Base-by-base conservation (phyloP, 1,284 basidiomycete species). In the Ceratobasidium theobromae region DNA sequence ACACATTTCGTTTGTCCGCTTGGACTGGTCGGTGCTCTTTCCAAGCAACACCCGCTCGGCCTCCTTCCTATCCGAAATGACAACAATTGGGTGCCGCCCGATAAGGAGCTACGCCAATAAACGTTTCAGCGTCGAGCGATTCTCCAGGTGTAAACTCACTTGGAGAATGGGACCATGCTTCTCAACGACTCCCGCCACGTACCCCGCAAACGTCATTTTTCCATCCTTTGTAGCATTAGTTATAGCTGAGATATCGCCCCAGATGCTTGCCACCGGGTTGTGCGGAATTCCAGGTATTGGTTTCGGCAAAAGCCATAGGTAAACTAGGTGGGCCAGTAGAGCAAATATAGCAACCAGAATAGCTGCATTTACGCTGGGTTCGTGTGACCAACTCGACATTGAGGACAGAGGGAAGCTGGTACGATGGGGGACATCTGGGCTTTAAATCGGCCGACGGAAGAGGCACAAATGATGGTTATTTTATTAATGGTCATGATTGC, bases 181-280 rank as follows among this genome's bases (percentile, higher is more conserved):
- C 25, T 18, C 11, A 12, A 64, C 60, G 4, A 52, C 23, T n/a
- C 25, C 35, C 4, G 49, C 60, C 12, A 64, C 12, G 28, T 64
- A 52, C 14, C 53, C 60, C 18, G 48, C 32, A 43, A 64, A 64
- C 25, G 60, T 64, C 49, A 53, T 64, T 9, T 46, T 38, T 6
- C 48, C 58, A 35, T 16, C 35, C 35, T 52, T 18, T 1, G 38
- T 64, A 11, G 40, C 35, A 4, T 32, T 21, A 11, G 60, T 52
- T 16, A 53, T 40, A 14, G 52, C n/a, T 1, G 62, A 41, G 46
- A 65, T 46, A 28, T 65, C 40, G 14, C 62, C 62, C 30, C 51
- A 46, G 3, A 65, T 53, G 14, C 62, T 46, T 1, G 28, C 27
- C 5, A 65, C 27, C 23, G 62, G 51, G 28, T 53, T 52, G 25